phyloP scores from a whole-genome alignment of 2,329 filamentous ascomycete genomes.

The Myotisia sp. region DNA sequence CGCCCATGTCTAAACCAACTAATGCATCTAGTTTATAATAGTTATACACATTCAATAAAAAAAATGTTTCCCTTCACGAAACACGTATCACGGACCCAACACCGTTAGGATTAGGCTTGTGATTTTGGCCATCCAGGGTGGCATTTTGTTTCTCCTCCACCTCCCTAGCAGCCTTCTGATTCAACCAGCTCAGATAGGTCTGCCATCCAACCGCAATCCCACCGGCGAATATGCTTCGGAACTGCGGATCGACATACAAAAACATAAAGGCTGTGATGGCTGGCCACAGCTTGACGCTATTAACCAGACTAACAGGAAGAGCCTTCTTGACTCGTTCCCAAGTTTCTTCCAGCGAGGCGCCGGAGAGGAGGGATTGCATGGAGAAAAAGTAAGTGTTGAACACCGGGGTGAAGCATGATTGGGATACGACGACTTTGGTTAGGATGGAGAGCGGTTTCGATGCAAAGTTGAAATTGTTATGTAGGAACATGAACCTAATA shows the following conservation, averaged over 20 bases:
- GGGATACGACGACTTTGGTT: conserved; percentile 68
- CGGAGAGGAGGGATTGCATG: conserved; percentile 59
- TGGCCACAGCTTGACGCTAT: conserved; percentile 79
- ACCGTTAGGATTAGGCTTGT: too few relatives aligned
- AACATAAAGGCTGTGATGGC: conserved; percentile 76
- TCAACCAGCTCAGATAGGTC: conserved; percentile 73
- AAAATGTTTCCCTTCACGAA: too few relatives aligned
- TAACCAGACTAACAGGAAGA: conserved; percentile 60
- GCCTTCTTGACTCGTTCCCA: conserved; percentile 59
- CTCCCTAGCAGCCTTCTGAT: conserved; percentile 53
- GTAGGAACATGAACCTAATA: conserved; percentile 62
- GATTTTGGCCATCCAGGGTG: too few relatives aligned
- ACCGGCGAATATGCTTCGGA: conserved; percentile 65
- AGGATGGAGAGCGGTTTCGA: conserved; percentile 56
- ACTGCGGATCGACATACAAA: conserved; percentile 65
- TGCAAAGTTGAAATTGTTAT: conserved; percentile 67
- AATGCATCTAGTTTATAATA: too few relatives aligned
- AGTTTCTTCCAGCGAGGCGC: conserved; percentile 49
- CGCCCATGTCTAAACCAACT: too few relatives aligned
- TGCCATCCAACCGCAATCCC: conserved; percentile 80
- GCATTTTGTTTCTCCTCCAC: conserved; percentile 24
- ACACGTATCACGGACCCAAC: too few relatives aligned
- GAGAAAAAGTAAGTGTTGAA: conserved; percentile 79
- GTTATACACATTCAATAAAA: too few relatives aligned
- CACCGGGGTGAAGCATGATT: conserved; percentile 63